Evolutionary conservation across 805 yeast genomes (phyloP).

Genomic region (Zygotorulaspora sp.): DNA sequence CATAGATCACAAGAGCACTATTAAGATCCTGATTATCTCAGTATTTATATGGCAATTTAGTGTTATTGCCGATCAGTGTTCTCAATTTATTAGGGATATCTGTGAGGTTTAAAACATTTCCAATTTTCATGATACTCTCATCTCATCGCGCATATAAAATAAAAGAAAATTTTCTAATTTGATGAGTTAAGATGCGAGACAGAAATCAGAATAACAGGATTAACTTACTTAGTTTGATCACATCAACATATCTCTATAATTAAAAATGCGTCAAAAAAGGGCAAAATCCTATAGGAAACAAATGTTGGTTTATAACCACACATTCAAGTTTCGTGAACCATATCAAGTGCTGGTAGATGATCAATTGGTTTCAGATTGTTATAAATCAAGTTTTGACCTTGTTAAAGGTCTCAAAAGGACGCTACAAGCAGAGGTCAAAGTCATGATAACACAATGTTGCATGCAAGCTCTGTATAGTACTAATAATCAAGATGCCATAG

Average conservation of each 20-base stretch:
- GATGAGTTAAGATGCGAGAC: background rate
- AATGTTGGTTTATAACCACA: slow-evolving; percentile 75
- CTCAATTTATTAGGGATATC: slow-evolving; percentile 1
- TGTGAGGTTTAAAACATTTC: slow-evolving; percentile 1
- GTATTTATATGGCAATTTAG: slow-evolving; percentile 8
- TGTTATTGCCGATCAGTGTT: slow-evolving; percentile 4
- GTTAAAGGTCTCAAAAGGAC: slow-evolving; percentile 76
- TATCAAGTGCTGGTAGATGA: slow-evolving; percentile 87
- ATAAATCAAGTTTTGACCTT: slow-evolving; percentile 68
- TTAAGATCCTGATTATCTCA: slow-evolving; percentile 2
- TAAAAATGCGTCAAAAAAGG: slow-evolving; percentile 89
- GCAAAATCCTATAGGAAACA: slow-evolving; percentile 93
- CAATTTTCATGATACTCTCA: background rate
- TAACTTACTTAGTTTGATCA: no score
- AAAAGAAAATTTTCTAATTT: background rate
- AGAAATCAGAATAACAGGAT: no score
- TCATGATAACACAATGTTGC: slow-evolving; percentile 94
- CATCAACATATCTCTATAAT: background rate
- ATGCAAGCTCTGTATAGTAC: slow-evolving; percentile 77
- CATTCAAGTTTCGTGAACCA: slow-evolving; percentile 91
- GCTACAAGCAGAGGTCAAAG: slow-evolving; percentile 78
- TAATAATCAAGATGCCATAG: slow-evolving; percentile 71
- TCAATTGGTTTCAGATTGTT: slow-evolving; percentile 62
- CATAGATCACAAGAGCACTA: slow-evolving; percentile 3
- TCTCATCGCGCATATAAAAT: slow-evolving; percentile 2